Percentiles rank a stretch among this genome's conserved stretches.
Conservation (phyloP, 768 basidiomycete genomes). For the Holtermanniella nyarrowii region DNA sequence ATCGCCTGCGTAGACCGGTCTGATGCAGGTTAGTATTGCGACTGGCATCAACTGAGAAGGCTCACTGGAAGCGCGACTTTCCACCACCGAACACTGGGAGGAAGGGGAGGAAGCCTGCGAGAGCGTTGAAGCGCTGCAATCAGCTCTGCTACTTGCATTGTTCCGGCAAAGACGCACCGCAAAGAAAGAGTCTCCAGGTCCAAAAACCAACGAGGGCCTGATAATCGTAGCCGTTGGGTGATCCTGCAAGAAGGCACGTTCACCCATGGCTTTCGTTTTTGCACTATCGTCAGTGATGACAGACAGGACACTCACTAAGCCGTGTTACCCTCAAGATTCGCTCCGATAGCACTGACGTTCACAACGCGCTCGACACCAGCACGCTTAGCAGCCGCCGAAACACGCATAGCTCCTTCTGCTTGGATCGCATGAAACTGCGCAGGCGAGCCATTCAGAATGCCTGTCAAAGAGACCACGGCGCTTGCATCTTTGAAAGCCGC, state of each 20-base stretch:
- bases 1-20: constrained; percentile 61
- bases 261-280: constrained; percentile 47
- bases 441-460: constrained; percentile 53
- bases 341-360: constrained; percentile 60
- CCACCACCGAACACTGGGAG: constrained; percentile 72
- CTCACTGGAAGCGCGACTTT: constrained; percentile 51
- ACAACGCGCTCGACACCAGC: constrained; percentile 43
- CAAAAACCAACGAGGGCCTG: constrained; percentile 64
- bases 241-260: constrained; percentile 47
- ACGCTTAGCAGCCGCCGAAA: constrained; percentile 50
- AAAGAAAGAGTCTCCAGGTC: constrained; percentile 66
- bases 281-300: constrained; percentile 13
- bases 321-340: constrained; percentile 51
- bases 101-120: constrained; percentile 56
- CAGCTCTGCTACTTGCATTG: not conserved
- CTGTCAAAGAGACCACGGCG: constrained; percentile 59
- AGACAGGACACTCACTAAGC: constrained; percentile 46
- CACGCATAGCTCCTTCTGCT: constrained; percentile 56
- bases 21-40: not conserved
- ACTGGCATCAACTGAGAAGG: not conserved
- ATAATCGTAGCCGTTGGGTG: constrained; percentile 53
- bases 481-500: constrained; percentile 51
- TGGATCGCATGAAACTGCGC: constrained; percentile 55
- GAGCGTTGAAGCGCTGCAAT: constrained; percentile 52
- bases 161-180: constrained; percentile 44